A percentile compares a stretch with the other conserved stretches of the same genome.
phyloP scores from a whole-genome alignment of 2,329 filamentous ascomycete genomes.

The Plenodomus tracheiphilus region DNA sequence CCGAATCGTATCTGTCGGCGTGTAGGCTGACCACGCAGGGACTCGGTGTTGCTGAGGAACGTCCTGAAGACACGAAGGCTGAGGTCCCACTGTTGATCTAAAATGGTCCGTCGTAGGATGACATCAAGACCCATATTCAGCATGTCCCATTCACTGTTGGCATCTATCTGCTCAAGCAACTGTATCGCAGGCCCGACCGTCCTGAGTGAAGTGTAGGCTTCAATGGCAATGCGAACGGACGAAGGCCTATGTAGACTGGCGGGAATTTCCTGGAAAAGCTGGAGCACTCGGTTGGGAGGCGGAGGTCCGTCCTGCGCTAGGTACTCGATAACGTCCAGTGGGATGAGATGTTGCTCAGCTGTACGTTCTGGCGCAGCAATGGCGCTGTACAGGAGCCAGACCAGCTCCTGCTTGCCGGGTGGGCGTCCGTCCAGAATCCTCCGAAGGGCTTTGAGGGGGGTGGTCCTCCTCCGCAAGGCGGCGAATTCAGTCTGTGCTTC shows the following conservation, averaged over 20 bases:
- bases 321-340: slow-evolving; percentile 34
- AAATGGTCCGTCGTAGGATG: slow-evolving; percentile 34
- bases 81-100: slow-evolving; percentile 42
- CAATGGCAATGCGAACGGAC: slow-evolving; percentile 52
- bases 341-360: slow-evolving; percentile 9
- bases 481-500: slow-evolving; percentile 24
- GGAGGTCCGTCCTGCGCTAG: slow-evolving; percentile 21
- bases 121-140: slow-evolving; percentile 31
- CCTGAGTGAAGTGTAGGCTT: slow-evolving; percentile 49
- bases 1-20: slow-evolving; percentile 9
- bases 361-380: slow-evolving; percentile 16
- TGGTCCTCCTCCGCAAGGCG: slow-evolving; percentile 16
- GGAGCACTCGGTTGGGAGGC: slow-evolving; percentile 45
- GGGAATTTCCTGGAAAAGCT: slow-evolving; percentile 52
- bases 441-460: slow-evolving; percentile 22
- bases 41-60: slow-evolving; percentile 15
- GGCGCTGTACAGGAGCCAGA: slow-evolving; percentile 44
- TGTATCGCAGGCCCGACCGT: slow-evolving; percentile 43
- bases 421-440: slow-evolving; percentile 16
- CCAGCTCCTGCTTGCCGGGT: slow-evolving; percentile 32
- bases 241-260: slow-evolving; percentile 41
- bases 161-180: slow-evolving; percentile 48
- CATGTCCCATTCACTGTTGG: slow-evolving; percentile 3
- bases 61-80: slow-evolving; percentile 31
- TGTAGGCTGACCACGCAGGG: slow-evolving; percentile 1